These are phyloP conservation scores for Trichoderma oligosporum DNA, from an alignment of 2,329 filamentous ascomycete genomes.

Conservation along the genomic window DNA sequence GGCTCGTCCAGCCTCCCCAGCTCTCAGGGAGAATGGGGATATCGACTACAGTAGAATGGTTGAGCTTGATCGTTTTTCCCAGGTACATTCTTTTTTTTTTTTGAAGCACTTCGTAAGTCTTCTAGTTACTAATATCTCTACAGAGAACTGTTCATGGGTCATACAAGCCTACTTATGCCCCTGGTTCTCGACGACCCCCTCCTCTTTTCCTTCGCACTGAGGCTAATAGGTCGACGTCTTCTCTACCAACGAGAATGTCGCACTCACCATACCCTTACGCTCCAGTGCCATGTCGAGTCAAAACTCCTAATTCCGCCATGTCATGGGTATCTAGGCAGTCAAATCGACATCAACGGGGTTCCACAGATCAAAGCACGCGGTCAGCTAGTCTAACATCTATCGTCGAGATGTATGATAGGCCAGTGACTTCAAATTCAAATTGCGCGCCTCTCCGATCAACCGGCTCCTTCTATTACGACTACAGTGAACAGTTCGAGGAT, in stretches of 20 bases:
- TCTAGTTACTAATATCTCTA: constrained; percentile 4
- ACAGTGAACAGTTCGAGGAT: constrained; percentile 48
- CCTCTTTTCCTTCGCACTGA: constrained; percentile 41
- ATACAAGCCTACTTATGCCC: constrained; percentile 38
- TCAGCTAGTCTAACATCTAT: constrained; percentile 50
- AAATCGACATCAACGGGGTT: constrained; percentile 34
- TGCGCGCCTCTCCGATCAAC: constrained; percentile 30
- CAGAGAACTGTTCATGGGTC: constrained; percentile 46
- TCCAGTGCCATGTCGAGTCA: constrained; percentile 26
- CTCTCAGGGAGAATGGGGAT: constrained; percentile 44
- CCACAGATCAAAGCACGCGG: constrained; percentile 38
- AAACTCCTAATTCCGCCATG: constrained; percentile 37
- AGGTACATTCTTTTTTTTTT: constrained; percentile 32
- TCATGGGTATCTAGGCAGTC: constrained; percentile 28
- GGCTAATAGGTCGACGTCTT: constrained; percentile 40
- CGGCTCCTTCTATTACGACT: constrained; percentile 50
- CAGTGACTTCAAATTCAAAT: constrained; percentile 26
- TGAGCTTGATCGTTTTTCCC: constrained; percentile 46
- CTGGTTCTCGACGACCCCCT: constrained; percentile 35
- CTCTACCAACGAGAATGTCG: constrained; percentile 34
- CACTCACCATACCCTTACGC: constrained; percentile 27
- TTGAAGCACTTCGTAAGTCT: neutral
- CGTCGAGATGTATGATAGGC: constrained; percentile 45
- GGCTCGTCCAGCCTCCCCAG: constrained; percentile 47
- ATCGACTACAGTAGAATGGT: constrained; percentile 50